Percentiles rank a stretch among this genome's conserved stretches.
Evolutionary conservation across 2,329 filamentous ascomycete species (phyloP).

Genomic region (Escovopsis sp.): DNA sequence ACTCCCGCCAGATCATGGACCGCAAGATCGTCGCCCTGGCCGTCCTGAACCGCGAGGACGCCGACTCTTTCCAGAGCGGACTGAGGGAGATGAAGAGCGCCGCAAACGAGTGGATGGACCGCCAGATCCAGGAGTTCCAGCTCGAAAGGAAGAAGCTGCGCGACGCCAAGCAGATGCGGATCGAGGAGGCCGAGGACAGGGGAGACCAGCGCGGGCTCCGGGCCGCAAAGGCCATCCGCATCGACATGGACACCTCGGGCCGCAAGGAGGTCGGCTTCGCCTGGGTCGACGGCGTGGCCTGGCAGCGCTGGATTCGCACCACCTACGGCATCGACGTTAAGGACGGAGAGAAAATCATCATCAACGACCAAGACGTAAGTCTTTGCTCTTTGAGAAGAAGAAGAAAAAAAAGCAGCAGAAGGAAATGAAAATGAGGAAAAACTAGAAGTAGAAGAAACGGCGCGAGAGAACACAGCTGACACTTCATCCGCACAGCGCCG

Average conservation of each 20-base stretch:
- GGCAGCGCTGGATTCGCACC: conserved; percentile 92
- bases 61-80: conserved; percentile 62
- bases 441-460: too few species aligned
- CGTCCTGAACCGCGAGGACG: conserved; percentile 65
- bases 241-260: conserved; percentile 78
- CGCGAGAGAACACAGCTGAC: too few species aligned
- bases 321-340: conserved; percentile 85
- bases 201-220: conserved; percentile 77
- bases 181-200: conserved; percentile 91
- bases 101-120: conserved; percentile 95
- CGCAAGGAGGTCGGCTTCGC: conserved; percentile 87
- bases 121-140: conserved; percentile 82
- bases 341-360: conserved; percentile 82
- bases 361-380: conserved; percentile 94
- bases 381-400: background rate
- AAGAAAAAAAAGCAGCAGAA: too few species aligned
- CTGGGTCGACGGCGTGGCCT: conserved; percentile 94
- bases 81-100: conserved; percentile 90
- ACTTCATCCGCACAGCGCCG: conserved; percentile 46
- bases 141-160: conserved; percentile 85
- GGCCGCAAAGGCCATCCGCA: conserved; percentile 76
- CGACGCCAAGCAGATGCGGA: conserved; percentile 85
- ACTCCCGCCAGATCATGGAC: conserved; percentile 90
- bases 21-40: conserved; percentile 89
- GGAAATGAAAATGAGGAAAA: too few species aligned